A percentile compares a stretch with the other conserved stretches of the same genome.
phyloP scores from a whole-genome alignment of 371 early-diverging fungal species.

The Apophysomyces ossiformis region DNA sequence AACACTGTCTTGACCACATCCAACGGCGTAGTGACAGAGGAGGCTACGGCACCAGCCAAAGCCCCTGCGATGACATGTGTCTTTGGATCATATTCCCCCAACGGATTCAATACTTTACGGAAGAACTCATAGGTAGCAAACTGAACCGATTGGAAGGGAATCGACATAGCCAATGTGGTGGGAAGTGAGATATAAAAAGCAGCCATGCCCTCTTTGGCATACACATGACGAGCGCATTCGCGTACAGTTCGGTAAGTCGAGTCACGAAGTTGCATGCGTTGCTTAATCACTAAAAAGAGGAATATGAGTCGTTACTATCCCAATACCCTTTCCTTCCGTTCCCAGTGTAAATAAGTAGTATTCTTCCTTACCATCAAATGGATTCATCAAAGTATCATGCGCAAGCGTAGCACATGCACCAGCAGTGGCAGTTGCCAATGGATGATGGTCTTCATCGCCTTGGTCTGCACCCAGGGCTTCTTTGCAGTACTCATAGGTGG shows the following conservation, averaged over 20 bases:
- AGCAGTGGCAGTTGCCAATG: conserved; percentile 74
- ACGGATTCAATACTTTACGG: conserved; percentile 76
- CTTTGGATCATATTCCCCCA: conserved; percentile 79
- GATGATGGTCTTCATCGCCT: conserved; percentile 53
- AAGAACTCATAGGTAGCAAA: conserved; percentile 90
- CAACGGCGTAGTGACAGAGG: conserved; percentile 90
- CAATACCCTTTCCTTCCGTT: no score
- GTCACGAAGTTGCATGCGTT: conserved; percentile 90
- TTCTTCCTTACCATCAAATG: conserved; percentile 81
- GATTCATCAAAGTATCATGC: conserved; percentile 92
- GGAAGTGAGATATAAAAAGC: conserved; percentile 95
- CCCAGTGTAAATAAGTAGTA: not conserved
- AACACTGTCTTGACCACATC: conserved; percentile 94
- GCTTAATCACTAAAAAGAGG: conserved; percentile 78
- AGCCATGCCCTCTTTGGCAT: conserved; percentile 75
- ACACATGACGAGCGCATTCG: conserved; percentile 70
- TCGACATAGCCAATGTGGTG: conserved; percentile 88
- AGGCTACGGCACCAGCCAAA: conserved; percentile 89
- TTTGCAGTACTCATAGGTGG: conserved; percentile 92
- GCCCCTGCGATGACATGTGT: conserved; percentile 89
- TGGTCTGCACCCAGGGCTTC: conserved; percentile 63
- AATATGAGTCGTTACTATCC: not conserved
- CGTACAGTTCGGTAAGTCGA: conserved; percentile 66
- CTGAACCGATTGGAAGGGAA: conserved; percentile 93
- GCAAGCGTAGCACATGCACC: conserved; percentile 92